These are phyloP conservation scores for Macrophomina tecta DNA, from an alignment of 2,329 filamentous ascomycete genomes.

Conservation along the genomic window DNA sequence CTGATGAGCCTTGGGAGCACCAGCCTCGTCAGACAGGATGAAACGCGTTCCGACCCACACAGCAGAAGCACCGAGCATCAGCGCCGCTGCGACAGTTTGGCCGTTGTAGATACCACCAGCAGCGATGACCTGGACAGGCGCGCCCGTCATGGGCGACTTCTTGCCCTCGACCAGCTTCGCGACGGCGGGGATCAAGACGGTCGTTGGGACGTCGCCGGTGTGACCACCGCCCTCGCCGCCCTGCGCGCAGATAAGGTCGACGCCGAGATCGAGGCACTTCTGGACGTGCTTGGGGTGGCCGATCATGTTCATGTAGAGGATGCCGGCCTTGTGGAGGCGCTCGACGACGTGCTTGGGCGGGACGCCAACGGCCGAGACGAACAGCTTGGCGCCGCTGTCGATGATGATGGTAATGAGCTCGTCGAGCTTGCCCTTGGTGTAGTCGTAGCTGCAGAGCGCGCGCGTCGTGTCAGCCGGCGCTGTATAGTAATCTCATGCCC, in stretches of 20 bases:
- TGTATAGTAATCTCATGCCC: slow-evolving; percentile 7
- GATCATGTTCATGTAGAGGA: slow-evolving; percentile 99
- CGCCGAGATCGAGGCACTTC: slow-evolving; percentile 88
- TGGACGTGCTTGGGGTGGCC: slow-evolving; percentile 98
- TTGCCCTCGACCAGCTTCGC: slow-evolving; percentile 79
- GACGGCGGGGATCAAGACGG: slow-evolving; percentile 89
- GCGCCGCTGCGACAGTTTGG: slow-evolving; percentile 82
- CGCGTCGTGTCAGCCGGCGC: not conserved
- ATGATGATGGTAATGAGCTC: slow-evolving; percentile 92
- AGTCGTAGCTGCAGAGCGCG: slow-evolving; percentile 78
- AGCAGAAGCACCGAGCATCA: slow-evolving; percentile 89
- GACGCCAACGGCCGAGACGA: slow-evolving; percentile 95
- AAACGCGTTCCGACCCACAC: slow-evolving; percentile 99
- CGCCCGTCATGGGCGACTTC: slow-evolving; percentile 85
- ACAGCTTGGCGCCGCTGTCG: slow-evolving; percentile 86
- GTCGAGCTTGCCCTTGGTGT: slow-evolving; percentile 97
- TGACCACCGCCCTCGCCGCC: slow-evolving; percentile 97
- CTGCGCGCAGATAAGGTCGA: slow-evolving; percentile 97
- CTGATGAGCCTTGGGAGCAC: slow-evolving; percentile 91
- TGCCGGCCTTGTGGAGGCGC: slow-evolving; percentile 81
- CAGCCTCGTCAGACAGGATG: slow-evolving; percentile 91
- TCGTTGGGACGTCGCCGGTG: slow-evolving; percentile 91
- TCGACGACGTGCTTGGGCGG: slow-evolving; percentile 90
- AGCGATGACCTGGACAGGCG: slow-evolving; percentile 88
- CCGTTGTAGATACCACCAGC: slow-evolving; percentile 95